phyloP scores from a whole-genome alignment of 441 rosid genomes.

The Adansonia rubrostipa region DNA sequence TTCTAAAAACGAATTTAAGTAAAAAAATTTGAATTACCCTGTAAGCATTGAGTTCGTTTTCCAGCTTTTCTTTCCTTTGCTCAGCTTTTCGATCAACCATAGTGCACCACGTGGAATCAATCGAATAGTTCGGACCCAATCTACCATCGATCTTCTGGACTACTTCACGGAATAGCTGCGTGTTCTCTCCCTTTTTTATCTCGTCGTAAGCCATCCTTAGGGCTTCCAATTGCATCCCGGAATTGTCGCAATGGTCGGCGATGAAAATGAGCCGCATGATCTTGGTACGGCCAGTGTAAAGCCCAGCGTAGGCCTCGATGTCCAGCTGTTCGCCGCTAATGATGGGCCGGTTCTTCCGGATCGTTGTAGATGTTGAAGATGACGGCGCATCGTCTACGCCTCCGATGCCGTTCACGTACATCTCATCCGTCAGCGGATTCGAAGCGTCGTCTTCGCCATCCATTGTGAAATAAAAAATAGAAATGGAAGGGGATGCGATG shows the following conservation, averaged over 20 bases:
- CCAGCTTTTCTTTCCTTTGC: slow-evolving; percentile 81
- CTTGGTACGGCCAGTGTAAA: slow-evolving; percentile 80
- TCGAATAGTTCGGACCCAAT: slow-evolving; percentile 58
- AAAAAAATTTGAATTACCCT: slow-evolving; percentile 46
- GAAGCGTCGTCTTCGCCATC: slow-evolving; percentile 67
- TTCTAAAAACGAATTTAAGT: neutral
- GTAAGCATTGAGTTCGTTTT: slow-evolving; percentile 92
- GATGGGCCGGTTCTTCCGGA: slow-evolving; percentile 52
- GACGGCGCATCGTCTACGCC: slow-evolving; percentile 24
- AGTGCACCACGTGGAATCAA: slow-evolving; percentile 75
- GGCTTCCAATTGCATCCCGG: slow-evolving; percentile 73
- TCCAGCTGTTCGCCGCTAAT: slow-evolving; percentile 85
- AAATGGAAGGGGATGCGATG: too few relatives aligned
- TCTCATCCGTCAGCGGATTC: slow-evolving; percentile 62
- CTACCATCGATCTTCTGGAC: slow-evolving; percentile 73
- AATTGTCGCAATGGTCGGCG: slow-evolving; percentile 69
- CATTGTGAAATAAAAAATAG: slow-evolving; percentile 38
- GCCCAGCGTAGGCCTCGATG: slow-evolving; percentile 86
- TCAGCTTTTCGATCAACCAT: slow-evolving; percentile 74
- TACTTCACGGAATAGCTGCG: slow-evolving; percentile 77
- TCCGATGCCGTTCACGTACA: slow-evolving; percentile 69
- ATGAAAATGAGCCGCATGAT: slow-evolving; percentile 74
- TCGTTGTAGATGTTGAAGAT: slow-evolving; percentile 23
- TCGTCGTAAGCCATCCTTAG: slow-evolving; percentile 93
- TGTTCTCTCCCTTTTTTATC: slow-evolving; percentile 89